Conservation (phyloP, 805 yeast genomes). For the Grigorovia humatica region DNA sequence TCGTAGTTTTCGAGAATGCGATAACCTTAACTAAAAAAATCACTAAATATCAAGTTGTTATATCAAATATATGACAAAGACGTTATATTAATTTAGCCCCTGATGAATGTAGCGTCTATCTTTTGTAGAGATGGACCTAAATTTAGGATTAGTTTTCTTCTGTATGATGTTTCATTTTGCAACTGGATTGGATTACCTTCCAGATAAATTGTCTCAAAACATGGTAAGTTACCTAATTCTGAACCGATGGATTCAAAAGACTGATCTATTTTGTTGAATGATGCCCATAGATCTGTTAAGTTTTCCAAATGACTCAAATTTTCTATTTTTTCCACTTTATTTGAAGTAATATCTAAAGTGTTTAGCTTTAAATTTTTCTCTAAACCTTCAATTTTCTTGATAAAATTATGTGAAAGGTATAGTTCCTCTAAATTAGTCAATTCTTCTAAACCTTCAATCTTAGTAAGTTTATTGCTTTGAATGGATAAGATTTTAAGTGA, state of each 20-base stretch:
- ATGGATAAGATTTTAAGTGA: conserved; percentile 72
- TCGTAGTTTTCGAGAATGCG: not conserved
- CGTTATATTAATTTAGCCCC: conserved; percentile 11
- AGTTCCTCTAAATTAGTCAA: conserved; percentile 70
- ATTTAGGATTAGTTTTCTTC: conserved; percentile 69
- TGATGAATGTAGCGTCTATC: conserved; percentile 81
- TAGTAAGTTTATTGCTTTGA: conserved; percentile 73
- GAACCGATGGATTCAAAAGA: conserved; percentile 58
- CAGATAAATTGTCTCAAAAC: conserved; percentile 79
- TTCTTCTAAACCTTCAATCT: conserved; percentile 71
- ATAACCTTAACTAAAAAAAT: not conserved
- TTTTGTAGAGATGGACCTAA: conserved; percentile 56
- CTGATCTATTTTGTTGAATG: conserved; percentile 55
- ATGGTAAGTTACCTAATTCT: conserved; percentile 51
- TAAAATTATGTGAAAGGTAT: conserved; percentile 77
- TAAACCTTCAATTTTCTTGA: conserved; percentile 64
- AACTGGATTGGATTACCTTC: conserved; percentile 87
- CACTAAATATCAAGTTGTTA: not conserved
- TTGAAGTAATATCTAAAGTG: conserved; percentile 75
- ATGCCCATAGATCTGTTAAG: conserved; percentile 93
- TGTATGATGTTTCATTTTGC: conserved; percentile 65
- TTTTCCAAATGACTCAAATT: conserved; percentile 52
- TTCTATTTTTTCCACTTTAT: conserved; percentile 50
- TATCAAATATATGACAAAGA: not conserved
- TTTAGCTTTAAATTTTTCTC: conserved; percentile 57